Percentiles rank a stretch among this genome's conserved stretches.
Evolutionary conservation across 2,329 filamentous ascomycete species (phyloP).

Genomic region (Grosmannia penicillata): DNA sequence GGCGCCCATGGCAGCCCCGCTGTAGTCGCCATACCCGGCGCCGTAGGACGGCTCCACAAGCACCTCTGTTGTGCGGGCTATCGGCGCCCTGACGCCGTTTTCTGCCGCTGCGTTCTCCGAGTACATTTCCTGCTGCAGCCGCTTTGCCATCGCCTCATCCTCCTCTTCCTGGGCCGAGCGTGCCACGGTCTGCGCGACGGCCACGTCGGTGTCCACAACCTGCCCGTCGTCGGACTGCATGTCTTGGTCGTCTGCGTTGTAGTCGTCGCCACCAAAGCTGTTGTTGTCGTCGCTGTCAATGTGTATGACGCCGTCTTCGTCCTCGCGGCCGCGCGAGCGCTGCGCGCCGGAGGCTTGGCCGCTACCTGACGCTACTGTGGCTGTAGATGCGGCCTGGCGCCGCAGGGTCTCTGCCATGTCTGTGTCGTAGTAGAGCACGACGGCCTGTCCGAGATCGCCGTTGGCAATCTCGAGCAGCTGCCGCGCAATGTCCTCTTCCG

Average conservation of each 20-base stretch:
- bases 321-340: conserved; percentile 24
- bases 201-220: conserved; percentile 17
- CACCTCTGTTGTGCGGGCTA: conserved; percentile 82
- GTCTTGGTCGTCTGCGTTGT: conserved; percentile 23
- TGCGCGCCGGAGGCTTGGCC: conserved; percentile 1
- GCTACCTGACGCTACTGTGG: conserved; percentile 3
- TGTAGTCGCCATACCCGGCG: conserved; percentile 32
- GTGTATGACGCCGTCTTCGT: conserved; percentile 49
- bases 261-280: too few species aligned
- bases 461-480: conserved; percentile 79
- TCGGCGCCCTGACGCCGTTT: conserved; percentile 71
- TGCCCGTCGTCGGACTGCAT: conserved; percentile 12
- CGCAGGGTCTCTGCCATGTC: conserved; percentile 44
- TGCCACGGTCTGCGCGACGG: conserved; percentile 24
- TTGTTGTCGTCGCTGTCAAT: conserved; percentile 68
- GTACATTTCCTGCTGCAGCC: conserved; percentile 86
- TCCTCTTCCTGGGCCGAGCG: conserved; percentile 55
- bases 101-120: conserved; percentile 23
- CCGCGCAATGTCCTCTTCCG: conserved; percentile 56
- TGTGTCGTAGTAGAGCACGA: conserved; percentile 81
- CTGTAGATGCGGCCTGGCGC: conserved; percentile 14
- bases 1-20: conserved; percentile 38
- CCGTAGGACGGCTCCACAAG: conserved; percentile 58
- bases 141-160: conserved; percentile 83
- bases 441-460: conserved; percentile 69